A percentile compares a stretch with the other conserved stretches of the same genome.
Evolutionary conservation across 192 early-diverging fungal genomes (phyloP).

Genomic region (Dissophora globulifera): DNA sequence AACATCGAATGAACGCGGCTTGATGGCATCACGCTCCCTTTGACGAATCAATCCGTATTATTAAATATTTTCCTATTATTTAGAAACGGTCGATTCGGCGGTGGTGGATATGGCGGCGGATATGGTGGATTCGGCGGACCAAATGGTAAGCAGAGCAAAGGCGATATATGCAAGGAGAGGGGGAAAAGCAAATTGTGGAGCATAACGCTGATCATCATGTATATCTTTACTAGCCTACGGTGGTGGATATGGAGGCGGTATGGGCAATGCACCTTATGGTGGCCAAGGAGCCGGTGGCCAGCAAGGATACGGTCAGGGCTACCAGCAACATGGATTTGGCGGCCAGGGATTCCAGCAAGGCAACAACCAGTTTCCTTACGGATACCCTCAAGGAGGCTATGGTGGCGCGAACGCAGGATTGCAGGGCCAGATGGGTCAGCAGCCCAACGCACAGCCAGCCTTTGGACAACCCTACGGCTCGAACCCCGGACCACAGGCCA

Average conservation of each 20-base stretch:
- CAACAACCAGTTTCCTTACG: constrained; percentile 32
- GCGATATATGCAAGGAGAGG: too few species aligned
- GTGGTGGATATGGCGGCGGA: constrained; percentile 35
- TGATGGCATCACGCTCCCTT: too few species aligned
- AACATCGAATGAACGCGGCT: too few species aligned
- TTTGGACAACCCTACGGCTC: constrained; percentile 27
- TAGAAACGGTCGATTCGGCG: constrained; percentile 6
- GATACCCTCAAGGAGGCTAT: constrained; percentile 32
- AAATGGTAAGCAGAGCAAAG: constrained; percentile 29
- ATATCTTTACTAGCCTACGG: constrained; percentile 22
- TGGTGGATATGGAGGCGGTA: constrained; percentile 41
- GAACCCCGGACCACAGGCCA: constrained; percentile 21
- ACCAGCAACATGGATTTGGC: constrained; percentile 33
- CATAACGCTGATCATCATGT: background rate
- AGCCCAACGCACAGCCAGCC: constrained; percentile 7
- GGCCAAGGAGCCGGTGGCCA: constrained; percentile 16
- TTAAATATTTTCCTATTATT: background rate
- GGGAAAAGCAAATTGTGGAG: too few species aligned
- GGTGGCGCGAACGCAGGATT: constrained; percentile 17
- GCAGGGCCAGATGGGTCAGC: constrained; percentile 23
- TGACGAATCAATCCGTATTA: too few species aligned
- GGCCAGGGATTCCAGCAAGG: constrained; percentile 27
- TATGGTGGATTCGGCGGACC: constrained; percentile 48
- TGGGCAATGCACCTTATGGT: constrained; percentile 40
- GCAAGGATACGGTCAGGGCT: constrained; percentile 23